Evolutionary conservation across 2,329 filamentous ascomycete species (phyloP), one percentile per base, ranked within the genome.

Genomic region (Boeremia lycopersici): DNA sequence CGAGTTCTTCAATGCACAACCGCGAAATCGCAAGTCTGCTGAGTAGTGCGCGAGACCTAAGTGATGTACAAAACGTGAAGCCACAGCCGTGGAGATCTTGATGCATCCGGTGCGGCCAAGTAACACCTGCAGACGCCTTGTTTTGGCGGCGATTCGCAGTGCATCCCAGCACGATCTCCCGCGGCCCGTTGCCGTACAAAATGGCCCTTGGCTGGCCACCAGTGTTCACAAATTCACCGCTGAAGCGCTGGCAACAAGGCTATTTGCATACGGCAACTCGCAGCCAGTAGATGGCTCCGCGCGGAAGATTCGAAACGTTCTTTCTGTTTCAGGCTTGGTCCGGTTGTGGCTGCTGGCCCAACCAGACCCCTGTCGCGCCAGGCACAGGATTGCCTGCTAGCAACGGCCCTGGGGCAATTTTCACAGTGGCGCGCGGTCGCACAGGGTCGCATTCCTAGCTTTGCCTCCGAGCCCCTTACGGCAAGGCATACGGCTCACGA

Each of bases 361-460:
- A 45, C 55, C 47, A 60, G 29, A 59, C 48, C 60, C 63, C 54
- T 57, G 61, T 46, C 34, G 38, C 43, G 53, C 52, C 65, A 63
- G 63, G 63, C 47, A 64, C 62, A 62, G 63, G 55, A 65, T 67
- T 64, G 65, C 56, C 59, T 68, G 69, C 59, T 63, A 57, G 54
- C 48, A 47, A 40, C 53, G 34, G 47, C 44, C 66, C 64, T 41
- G 60, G 53, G 48, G 57, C 58, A 65, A 64, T 68, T 46, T 64
- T 59, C 49, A 39, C 35, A 34, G 53, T 61, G 56, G 60, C 65
- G 61, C 60, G 48, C 60, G 53, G 59, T 55, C 52, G 60, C 58
- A 65, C 64, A 62, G 49, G 62, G 65, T 61, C 57, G 62, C 70
- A 71, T 69, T 70, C 71, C 62, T 62, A 53, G 56, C 46, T 51